Conservation (phyloP, 805 yeast genomes). For the Starmerella tilneyi region DNA sequence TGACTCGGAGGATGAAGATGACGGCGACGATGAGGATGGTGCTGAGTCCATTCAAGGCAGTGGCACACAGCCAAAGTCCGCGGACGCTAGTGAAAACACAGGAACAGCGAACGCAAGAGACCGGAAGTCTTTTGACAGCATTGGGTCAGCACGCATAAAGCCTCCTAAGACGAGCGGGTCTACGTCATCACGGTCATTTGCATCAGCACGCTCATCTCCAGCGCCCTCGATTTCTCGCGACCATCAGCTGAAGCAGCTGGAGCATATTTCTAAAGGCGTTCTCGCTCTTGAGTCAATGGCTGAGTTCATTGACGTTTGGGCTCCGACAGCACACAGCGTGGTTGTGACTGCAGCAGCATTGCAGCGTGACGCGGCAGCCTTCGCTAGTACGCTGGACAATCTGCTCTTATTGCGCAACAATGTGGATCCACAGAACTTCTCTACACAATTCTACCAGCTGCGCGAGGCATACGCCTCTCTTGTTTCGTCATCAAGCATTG, state of each 20-base stretch:
- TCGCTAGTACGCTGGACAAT: conserved; percentile 7
- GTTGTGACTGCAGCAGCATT: conserved; percentile 19
- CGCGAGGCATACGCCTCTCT: conserved; percentile 22
- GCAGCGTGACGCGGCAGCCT: conserved; percentile 19
- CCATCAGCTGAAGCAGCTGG: conserved; percentile 6
- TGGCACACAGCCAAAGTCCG: neutral
- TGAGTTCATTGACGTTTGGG: conserved; percentile 19
- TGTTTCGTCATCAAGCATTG: conserved; percentile 9
- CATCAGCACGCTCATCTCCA: neutral
- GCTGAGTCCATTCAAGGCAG: neutral
- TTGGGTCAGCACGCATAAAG: neutral
- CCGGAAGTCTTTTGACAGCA: neutral
- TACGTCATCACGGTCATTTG: neutral
- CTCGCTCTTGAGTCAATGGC: conserved; percentile 15
- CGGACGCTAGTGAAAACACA: neutral
- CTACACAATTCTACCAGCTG: conserved; percentile 20
- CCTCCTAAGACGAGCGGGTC: neutral
- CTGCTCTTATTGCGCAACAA: neutral
- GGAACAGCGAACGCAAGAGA: neutral
- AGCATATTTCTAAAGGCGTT: conserved; percentile 11
- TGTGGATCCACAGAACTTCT: conserved; percentile 19
- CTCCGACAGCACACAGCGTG: conserved; percentile 17
- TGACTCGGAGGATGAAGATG: neutral
- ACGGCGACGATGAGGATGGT: neutral
- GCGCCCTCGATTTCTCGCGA: neutral